phyloP scores from a whole-genome alignment of 176 grass and related monocot species.

The Oryza australiensis region DNA sequence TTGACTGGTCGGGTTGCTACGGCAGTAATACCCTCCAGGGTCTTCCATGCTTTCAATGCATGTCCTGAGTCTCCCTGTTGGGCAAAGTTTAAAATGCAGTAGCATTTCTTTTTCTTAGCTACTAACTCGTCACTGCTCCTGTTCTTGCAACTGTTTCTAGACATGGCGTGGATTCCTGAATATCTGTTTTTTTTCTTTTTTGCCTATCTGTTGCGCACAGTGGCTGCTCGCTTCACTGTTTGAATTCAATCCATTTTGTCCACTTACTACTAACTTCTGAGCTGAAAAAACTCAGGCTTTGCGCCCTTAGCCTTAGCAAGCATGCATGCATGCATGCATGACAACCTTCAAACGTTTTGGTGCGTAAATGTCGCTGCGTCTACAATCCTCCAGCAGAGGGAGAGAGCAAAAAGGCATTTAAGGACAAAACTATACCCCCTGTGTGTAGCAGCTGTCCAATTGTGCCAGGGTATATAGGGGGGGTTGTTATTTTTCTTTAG shows the following conservation, averaged over 20 bases:
- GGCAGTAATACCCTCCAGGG: constrained; percentile 41
- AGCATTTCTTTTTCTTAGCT: constrained; percentile 2
- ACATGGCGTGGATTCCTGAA: constrained; percentile 53
- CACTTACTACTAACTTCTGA: constrained; percentile 51
- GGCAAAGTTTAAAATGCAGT: constrained; percentile 36
- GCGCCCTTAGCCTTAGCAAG: constrained; percentile 28
- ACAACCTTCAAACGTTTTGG: constrained; percentile 27
- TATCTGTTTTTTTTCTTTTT: too few species aligned
- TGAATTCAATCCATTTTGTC: constrained; percentile 58
- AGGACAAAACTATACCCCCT: constrained; percentile 57
- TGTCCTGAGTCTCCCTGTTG: constrained; percentile 28
- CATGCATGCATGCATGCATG: constrained; percentile 36
- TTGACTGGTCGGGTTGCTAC: constrained; percentile 50
- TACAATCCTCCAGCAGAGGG: constrained; percentile 6
- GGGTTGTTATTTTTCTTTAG: constrained; percentile 22
- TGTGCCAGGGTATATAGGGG: constrained; percentile 18
- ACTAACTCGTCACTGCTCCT: constrained; percentile 25
- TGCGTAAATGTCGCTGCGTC: constrained; percentile 33
- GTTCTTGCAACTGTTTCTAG: constrained; percentile 53
- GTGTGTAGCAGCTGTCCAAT: constrained; percentile 41
- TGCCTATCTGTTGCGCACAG: constrained; percentile 48
- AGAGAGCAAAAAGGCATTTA: constrained; percentile 31
- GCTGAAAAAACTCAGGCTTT: constrained; percentile 28
- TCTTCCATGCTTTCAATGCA: constrained; percentile 50
- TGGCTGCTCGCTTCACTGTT: constrained; percentile 46